Base-by-base conservation (phyloP, 176 grass and related monocot species). In the Oropetium thomaeum region DNA sequence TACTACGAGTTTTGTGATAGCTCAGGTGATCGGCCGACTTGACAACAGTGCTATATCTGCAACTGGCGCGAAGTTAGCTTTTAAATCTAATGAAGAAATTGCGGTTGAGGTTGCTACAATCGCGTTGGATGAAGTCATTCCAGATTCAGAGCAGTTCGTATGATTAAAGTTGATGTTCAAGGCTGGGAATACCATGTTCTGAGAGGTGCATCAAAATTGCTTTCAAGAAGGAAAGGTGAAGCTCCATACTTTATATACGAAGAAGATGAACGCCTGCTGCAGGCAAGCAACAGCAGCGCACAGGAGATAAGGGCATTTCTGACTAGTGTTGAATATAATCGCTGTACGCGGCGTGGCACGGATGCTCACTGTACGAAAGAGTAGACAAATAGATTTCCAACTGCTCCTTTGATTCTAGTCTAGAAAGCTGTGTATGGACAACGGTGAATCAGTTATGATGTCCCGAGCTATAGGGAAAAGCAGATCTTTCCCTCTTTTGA, bases 31-130 rank as follows among this genome's bases (percentile, higher is more conserved):
- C 51, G 95, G 91, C 22, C 89, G 95, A 65, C 88, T 98, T 5
- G 91, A 94, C 44, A 98, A 98, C 76, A 98, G 95, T 84, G 95
- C 91, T 67, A 97, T 97, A 81, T 97, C 95, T 87, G 86, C 84
- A 85, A 87, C 88, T 78, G 95, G 91, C 58, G 95, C 95, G 2
- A 97, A 92, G 68, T 83, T 97, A 47, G 91, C 90, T 79, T 97
- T 97, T 62, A 93, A 87, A 37, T 87, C 86, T 54, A 97, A 93
- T 74, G 28, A 78, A 83, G 88, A 93, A 38, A 42, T 97, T 69
- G 90, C 86, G 41, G 71, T 97, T 32, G 85, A 74, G 40, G 91
- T 93, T 66, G 78, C 88, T 41, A 93, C 95, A 75, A 68, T 97
- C 39, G 88, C 91, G 64, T 68, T 97, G 83, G 91, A 93, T 67